These are phyloP conservation scores for Nannizziopsis barbatae DNA, from an alignment of 2,329 filamentous ascomycete genomes.

Conservation along the genomic window DNA sequence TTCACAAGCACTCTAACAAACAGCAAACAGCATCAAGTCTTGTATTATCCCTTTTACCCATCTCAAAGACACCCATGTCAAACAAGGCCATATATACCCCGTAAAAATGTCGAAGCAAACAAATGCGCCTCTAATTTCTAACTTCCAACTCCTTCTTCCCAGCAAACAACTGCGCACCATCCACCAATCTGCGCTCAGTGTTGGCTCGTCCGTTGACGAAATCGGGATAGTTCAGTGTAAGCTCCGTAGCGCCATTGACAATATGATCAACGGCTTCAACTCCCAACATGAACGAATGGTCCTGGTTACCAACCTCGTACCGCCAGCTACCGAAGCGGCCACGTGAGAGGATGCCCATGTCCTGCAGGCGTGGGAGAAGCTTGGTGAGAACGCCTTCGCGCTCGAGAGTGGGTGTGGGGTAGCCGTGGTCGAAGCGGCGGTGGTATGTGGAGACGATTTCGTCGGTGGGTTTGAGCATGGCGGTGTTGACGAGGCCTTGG, in stretches of 20 bases:
- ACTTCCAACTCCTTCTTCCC: neutral
- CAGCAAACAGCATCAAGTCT: no score
- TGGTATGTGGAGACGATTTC: conserved; percentile 98
- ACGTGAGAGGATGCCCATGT: conserved; percentile 83
- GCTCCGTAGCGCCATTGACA: conserved; percentile 75
- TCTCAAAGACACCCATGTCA: no score
- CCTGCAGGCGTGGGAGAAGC: conserved; percentile 84
- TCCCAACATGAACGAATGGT: conserved; percentile 95
- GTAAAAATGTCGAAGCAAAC: neutral
- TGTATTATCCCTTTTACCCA: no score
- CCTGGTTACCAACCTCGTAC: conserved; percentile 95
- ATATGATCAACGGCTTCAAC: conserved; percentile 89
- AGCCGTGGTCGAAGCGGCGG: conserved; percentile 95
- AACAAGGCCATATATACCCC: neutral
- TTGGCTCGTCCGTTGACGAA: conserved; percentile 71
- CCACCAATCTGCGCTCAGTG: conserved; percentile 50
- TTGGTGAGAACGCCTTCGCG: conserved; percentile 88
- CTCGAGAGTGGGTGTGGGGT: conserved; percentile 89
- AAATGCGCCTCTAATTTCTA: conserved; percentile 3
- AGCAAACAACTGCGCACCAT: conserved; percentile 24
- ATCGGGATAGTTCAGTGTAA: conserved; percentile 93
- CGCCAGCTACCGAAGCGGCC: conserved; percentile 97
- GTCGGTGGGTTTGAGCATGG: conserved; percentile 82
- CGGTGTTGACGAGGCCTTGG: conserved; percentile 92
- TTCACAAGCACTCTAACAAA: no score